Base-by-base conservation (phyloP, 2,329 filamentous ascomycete genomes). In the Dothidotthia symphoricarpi region DNA sequence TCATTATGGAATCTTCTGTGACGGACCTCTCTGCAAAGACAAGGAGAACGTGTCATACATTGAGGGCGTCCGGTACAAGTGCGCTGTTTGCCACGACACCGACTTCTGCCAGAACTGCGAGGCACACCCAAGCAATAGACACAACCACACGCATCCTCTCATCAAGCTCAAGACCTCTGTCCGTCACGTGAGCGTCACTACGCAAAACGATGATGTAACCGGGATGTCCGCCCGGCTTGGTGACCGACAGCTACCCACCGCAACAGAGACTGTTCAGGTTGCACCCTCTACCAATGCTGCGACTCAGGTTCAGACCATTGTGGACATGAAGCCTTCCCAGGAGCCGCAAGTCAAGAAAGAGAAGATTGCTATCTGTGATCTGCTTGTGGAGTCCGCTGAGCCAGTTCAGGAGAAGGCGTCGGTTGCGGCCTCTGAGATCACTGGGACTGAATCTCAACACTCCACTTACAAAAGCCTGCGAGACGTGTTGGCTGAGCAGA, bases 91-190 rank as follows among this genome's bases (percentile, higher is more conserved):
- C 74, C 78, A 94, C 60, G 90, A 98, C 65, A 85, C 85, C 24
- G 93, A 98, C 69, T 95, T 96, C 73, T 98, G 93, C 66, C 88
- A 86, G 61, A 86, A 80, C 61, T 98, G 93, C 71, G 94, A 98
- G 72, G 88, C 91, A 32, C 82, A 82, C 57, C 93, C 93, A 6
- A 75, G 75, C 49, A 91, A 94, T 67, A 74, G 73, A 15, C 93
- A 98, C 74, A 96, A 97, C 75, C 83, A 82, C 68, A 95, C 90
- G n/a, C 93, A 98, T 59, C 93, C 93, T 17, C 74, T 98, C 55
- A 89, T 98, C 74, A 96, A 95, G 73, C 89, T 98, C 75, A 95
- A 88, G 77, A 94, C 87, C 2, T 86, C 91, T 8, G 85, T 98
- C 32, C 86, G 88, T 52, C 85, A 87, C 53, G 87, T 95, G 24